Percentiles rank a stretch among this genome's conserved stretches.
phyloP scores from a whole-genome alignment of 345 rosid species.

The Cochlearia excelsa region DNA sequence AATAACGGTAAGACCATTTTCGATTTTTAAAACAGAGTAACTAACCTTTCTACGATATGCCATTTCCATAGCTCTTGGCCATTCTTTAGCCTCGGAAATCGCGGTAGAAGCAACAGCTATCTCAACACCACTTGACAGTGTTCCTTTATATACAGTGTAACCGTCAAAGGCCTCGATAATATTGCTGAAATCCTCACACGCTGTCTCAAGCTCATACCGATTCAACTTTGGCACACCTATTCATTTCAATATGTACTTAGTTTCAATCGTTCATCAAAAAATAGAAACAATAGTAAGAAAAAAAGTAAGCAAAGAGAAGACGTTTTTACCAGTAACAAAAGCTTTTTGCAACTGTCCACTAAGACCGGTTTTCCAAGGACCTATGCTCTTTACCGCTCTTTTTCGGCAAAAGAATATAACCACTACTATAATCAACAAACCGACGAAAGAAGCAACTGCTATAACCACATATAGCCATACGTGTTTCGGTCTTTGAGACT shows the following conservation, averaged over 20 bases:
- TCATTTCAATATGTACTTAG: constrained; percentile 1
- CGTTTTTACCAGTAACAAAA: constrained; percentile 63
- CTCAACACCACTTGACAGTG: constrained; percentile 81
- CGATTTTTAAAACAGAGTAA: not conserved
- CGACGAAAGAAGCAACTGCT: constrained; percentile 36
- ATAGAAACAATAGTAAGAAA: not conserved
- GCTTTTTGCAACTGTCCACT: constrained; percentile 95
- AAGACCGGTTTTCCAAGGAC: constrained; percentile 94
- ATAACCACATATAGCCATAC: constrained; percentile 51
- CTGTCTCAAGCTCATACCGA: constrained; percentile 78
- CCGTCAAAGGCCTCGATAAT: constrained; percentile 88
- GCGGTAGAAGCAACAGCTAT: constrained; percentile 88
- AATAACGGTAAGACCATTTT: not conserved
- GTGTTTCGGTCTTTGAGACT: constrained; percentile 33
- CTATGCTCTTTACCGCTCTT: constrained; percentile 51
- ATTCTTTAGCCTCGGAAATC: constrained; percentile 62
- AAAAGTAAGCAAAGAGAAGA: constrained; percentile 1
- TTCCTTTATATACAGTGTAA: constrained; percentile 91
- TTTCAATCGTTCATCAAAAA: constrained; percentile 10
- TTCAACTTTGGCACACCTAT: constrained; percentile 91
- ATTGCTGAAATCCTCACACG: constrained; percentile 99
- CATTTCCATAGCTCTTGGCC: constrained; percentile 93
- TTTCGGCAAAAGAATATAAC: constrained; percentile 48
- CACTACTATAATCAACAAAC: constrained; percentile 36
- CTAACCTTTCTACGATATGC: constrained; percentile 86